phyloP scores from a whole-genome alignment of 169 alveolate species.

The Neospora caninum region DNA sequence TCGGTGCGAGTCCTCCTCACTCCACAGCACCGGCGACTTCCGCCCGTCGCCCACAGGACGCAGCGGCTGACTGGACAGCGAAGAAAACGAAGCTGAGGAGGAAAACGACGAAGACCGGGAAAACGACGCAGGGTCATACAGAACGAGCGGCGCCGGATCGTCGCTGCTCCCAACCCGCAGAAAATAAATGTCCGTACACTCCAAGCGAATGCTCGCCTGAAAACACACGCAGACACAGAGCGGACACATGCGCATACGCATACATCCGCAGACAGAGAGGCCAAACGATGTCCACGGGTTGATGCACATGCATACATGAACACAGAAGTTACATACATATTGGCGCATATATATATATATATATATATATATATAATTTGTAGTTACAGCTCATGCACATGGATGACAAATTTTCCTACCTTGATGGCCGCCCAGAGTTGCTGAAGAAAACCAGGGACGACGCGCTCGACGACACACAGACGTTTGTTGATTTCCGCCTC shows the following conservation, averaged over 20 bases:
- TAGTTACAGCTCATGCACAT: too few species aligned
- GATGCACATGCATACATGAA: too few species aligned
- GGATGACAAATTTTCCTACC: slow-evolving; percentile 36
- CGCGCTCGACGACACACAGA: slow-evolving; percentile 72
- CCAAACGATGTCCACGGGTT: background rate
- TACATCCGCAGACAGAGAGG: background rate
- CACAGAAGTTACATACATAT: too few species aligned
- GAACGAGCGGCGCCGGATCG: slow-evolving; percentile 32
- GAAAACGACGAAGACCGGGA: background rate
- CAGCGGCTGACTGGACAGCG: background rate
- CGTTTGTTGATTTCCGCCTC: slow-evolving; percentile 71
- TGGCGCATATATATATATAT: background rate
- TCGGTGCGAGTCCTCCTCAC: background rate
- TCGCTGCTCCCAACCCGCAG: slow-evolving; percentile 28
- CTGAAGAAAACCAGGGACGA: slow-evolving; percentile 73
- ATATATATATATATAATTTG: background rate
- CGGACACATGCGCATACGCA: background rate
- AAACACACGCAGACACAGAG: background rate
- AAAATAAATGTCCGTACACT: background rate
- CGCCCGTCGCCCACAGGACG: too few species aligned
- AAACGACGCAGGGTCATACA: background rate
- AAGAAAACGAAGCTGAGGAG: background rate
- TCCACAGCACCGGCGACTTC: too few species aligned
- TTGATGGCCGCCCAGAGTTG: slow-evolving; percentile 72
- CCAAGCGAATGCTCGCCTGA: slow-evolving; percentile 28